Conservation (phyloP, 768 basidiomycete species). For the Tricholomella constricta region DNA sequence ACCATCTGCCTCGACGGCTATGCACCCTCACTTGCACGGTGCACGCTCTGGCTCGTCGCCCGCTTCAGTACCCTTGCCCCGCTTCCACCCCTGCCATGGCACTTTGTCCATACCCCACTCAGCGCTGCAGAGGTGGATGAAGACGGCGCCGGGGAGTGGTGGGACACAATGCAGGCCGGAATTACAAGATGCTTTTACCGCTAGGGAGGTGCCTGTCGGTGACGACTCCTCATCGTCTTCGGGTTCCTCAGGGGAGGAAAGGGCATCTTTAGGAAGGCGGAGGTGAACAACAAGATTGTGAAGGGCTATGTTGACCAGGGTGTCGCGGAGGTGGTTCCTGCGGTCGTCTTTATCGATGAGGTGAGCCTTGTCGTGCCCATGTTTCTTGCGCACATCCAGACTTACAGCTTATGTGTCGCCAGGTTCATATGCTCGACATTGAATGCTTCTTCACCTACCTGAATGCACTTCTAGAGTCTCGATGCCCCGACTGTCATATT, state of each 20-base stretch:
- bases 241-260: background rate
- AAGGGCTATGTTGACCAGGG: conserved; percentile 98
- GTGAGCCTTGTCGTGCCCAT: conserved; percentile 46
- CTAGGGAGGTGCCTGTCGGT: conserved; percentile 13
- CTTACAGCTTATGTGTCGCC: no score
- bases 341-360: conserved; percentile 98
- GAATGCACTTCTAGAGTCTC: conserved; percentile 92
- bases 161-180: conserved; percentile 84
- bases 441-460: conserved; percentile 99
- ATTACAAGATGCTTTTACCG: conserved; percentile 75
- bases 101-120: no score
- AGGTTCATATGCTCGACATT: conserved; percentile 99
- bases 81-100: conserved; percentile 1
- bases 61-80: conserved; percentile 36
- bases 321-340: conserved; percentile 96
- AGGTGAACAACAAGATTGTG: conserved; percentile 94
- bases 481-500: conserved; percentile 96
- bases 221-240: background rate
- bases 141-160: conserved; percentile 72
- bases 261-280: conserved; percentile 2
- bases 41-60: conserved; percentile 63
- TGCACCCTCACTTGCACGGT: conserved; percentile 43
- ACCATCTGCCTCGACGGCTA: conserved; percentile 74
- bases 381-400: conserved; percentile 2
- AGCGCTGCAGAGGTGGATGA: conserved; percentile 18